These are phyloP conservation scores for Yamadazyma spencermartinsiae DNA, from an alignment of 1,139 yeast species.

Conservation along the genomic window DNA sequence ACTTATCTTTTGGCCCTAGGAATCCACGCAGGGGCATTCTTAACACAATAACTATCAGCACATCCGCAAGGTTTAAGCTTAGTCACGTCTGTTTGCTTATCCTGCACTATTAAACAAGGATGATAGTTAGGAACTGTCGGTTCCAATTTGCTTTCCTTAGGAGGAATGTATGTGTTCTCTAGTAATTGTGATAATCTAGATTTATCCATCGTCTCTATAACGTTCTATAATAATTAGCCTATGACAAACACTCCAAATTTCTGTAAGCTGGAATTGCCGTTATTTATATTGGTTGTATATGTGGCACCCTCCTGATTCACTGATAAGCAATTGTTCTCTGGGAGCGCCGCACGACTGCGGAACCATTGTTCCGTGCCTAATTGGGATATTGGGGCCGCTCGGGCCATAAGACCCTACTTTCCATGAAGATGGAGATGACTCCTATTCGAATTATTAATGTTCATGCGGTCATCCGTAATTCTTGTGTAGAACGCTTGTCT, in stretches of 20 bases:
- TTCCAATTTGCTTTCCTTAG: conserved; percentile 16
- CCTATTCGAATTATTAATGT: too few relatives aligned
- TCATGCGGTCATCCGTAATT: too few relatives aligned
- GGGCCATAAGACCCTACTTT: too few relatives aligned
- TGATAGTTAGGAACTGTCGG: conserved; percentile 38
- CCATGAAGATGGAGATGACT: too few relatives aligned
- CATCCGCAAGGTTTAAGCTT: conserved; percentile 46
- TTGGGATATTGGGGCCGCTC: too few relatives aligned
- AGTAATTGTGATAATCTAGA: conserved; percentile 27
- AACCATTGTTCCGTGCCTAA: too few relatives aligned
- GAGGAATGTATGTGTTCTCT: conserved; percentile 38
- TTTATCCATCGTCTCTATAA: conserved; percentile 27
- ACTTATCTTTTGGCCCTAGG: conserved; percentile 23
- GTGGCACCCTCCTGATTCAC: neutral
- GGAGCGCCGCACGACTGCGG: conserved; percentile 1
- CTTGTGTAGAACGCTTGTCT: too few relatives aligned
- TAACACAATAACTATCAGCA: conserved; percentile 45
- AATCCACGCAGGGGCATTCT: conserved; percentile 45
- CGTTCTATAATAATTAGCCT: neutral
- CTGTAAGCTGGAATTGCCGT: neutral
- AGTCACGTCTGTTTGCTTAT: conserved; percentile 40
- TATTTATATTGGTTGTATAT: neutral
- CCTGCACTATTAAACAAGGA: conserved; percentile 48
- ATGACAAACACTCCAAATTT: too few relatives aligned
- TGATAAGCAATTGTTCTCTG: neutral